phyloP scores from a whole-genome alignment of 1,139 yeast species.

The Casaregolazyma lundiana region DNA sequence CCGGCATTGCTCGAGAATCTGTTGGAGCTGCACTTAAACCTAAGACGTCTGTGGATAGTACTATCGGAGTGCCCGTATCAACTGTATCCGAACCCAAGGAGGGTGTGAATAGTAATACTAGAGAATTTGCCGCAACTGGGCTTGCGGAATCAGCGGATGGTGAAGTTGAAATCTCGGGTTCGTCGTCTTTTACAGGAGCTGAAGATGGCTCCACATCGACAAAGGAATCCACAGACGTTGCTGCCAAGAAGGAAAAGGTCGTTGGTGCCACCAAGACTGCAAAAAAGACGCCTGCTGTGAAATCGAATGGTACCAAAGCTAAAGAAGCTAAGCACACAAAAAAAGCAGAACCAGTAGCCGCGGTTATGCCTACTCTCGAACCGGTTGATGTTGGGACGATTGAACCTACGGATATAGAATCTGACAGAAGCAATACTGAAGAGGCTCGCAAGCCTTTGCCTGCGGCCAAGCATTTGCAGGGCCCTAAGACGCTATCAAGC shows the following conservation, averaged over 20 bases:
- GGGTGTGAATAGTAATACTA: no score
- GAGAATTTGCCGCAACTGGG: no score
- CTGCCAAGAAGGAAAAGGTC: background rate
- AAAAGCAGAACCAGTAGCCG: slow-evolving; percentile 5
- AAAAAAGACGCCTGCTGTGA: background rate
- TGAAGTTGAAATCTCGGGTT: no score
- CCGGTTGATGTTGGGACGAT: slow-evolving; percentile 2
- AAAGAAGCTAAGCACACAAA: background rate
- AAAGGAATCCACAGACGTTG: no score
- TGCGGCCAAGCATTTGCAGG: background rate
- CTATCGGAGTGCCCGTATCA: no score
- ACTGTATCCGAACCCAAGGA: no score
- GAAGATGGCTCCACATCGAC: no score
- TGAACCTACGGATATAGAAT: background rate
- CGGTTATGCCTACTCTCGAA: slow-evolving; percentile 11
- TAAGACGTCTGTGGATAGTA: no score
- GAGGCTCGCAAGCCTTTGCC: slow-evolving; percentile 11
- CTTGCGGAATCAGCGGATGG: no score
- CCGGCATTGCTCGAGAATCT: no score
- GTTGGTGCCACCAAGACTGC: background rate
- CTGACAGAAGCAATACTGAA: background rate
- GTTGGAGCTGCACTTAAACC: no score
- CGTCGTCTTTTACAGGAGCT: no score
- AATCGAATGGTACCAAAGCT: background rate
- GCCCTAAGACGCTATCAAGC: slow-evolving; percentile 14